A percentile compares a stretch with the other conserved stretches of the same genome.
Conservation (phyloP, 768 basidiomycete species). For the Leccinum pellstonianum region DNA sequence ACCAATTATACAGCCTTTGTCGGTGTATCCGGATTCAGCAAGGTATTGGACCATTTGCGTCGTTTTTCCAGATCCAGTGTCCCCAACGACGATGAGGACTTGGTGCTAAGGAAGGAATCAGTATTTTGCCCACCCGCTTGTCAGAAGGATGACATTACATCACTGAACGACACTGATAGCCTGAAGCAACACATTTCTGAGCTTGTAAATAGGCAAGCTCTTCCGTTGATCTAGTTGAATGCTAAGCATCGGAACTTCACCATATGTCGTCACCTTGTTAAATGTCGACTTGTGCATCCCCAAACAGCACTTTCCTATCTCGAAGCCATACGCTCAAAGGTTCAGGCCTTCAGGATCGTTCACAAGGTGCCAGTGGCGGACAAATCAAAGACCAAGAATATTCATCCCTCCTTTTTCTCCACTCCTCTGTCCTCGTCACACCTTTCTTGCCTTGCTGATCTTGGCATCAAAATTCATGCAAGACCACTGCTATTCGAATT, state of each 20-base stretch:
- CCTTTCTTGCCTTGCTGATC: slow-evolving; percentile 85
- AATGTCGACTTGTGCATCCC: slow-evolving; percentile 56
- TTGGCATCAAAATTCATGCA: slow-evolving; percentile 91
- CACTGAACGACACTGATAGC: slow-evolving; percentile 59
- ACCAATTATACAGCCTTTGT: slow-evolving; percentile 78
- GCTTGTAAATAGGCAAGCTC: slow-evolving; percentile 91
- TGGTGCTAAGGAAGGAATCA: slow-evolving; percentile 50
- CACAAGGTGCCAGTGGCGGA: too few species aligned
- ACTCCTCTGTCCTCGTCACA: slow-evolving; percentile 79
- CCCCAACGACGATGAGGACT: slow-evolving; percentile 96
- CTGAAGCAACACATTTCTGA: slow-evolving; percentile 83
- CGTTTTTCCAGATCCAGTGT: slow-evolving; percentile 98
- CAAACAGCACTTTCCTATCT: too few species aligned
- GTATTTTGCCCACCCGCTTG: background rate
- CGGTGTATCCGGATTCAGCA: slow-evolving; percentile 91
- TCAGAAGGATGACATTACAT: slow-evolving; percentile 49
- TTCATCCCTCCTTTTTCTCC: slow-evolving; percentile 11
- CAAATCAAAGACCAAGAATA: too few species aligned
- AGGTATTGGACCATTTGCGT: slow-evolving; percentile 99
- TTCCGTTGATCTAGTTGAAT: slow-evolving; percentile 95
- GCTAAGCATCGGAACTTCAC: slow-evolving; percentile 84
- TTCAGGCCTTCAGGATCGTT: too few species aligned
- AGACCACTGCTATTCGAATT: slow-evolving; percentile 91
- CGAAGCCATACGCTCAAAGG: too few species aligned
- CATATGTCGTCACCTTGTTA: slow-evolving; percentile 95